phyloP scores from a whole-genome alignment of 139 green algal genomes.

The Chlorella sorokiniana region DNA sequence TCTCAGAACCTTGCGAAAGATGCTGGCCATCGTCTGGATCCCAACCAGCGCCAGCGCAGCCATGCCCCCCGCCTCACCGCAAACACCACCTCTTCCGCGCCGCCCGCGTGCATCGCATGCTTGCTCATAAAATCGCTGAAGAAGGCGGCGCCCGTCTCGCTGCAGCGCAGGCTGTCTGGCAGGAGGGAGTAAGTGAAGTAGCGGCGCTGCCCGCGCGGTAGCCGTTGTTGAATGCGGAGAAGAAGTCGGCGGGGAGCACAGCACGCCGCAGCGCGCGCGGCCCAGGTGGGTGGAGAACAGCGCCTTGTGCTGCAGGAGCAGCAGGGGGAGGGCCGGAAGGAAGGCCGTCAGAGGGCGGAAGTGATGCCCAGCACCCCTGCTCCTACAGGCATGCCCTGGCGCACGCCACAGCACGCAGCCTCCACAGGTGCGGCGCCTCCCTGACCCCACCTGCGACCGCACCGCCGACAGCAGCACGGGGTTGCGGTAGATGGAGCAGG shows the following conservation, averaged over 20 bases:
- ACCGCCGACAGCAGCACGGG: slow-evolving; percentile 28
- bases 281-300: slow-evolving; percentile 30
- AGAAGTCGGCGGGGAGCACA: slow-evolving; percentile 13
- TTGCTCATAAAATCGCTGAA: slow-evolving; percentile 39
- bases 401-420: neutral
- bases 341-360: neutral
- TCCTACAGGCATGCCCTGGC: neutral
- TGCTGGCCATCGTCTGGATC: neutral
- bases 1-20: neutral
- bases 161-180: slow-evolving; percentile 38
- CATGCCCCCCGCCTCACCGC: slow-evolving; percentile 27
- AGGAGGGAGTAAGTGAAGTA: slow-evolving; percentile 40
- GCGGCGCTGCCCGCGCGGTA: slow-evolving; percentile 25
- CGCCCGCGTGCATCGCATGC: slow-evolving; percentile 47
- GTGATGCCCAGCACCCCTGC: neutral
- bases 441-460: slow-evolving; percentile 39
- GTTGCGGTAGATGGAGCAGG: slow-evolving; percentile 22
- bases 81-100: slow-evolving; percentile 45
- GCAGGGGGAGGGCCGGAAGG: neutral
- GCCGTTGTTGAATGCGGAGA: slow-evolving; percentile 31
- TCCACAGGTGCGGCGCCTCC: too few relatives aligned
- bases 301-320: slow-evolving; percentile 11
- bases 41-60: neutral
- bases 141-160: slow-evolving; percentile 46
- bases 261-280: slow-evolving; percentile 4